phyloP scores from a whole-genome alignment of 202 grass and related monocot species.

The Musa balbisiana region DNA sequence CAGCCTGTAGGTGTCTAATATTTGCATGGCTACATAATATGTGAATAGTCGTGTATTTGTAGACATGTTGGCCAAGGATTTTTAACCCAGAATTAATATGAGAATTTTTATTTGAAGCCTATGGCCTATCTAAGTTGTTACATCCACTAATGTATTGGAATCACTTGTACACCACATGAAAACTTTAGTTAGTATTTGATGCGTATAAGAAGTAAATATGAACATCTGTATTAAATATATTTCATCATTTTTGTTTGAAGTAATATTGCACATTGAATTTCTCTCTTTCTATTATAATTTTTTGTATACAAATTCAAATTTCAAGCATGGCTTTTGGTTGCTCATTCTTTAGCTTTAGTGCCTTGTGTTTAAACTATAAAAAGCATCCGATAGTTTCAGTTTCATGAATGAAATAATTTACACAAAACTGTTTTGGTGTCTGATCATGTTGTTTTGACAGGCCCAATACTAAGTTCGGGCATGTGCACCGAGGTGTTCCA shows the following conservation, averaged over 20 bases:
- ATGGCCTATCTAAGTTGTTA: not conserved
- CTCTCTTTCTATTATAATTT: not conserved
- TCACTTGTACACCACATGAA: no score
- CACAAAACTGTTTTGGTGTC: conserved; percentile 3
- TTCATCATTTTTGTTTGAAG: not conserved
- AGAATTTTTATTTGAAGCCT: not conserved
- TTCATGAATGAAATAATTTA: conserved; percentile 20
- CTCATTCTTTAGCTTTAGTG: not conserved
- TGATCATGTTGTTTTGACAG: conserved; percentile 38
- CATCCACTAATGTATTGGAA: no score
- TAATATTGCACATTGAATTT: not conserved
- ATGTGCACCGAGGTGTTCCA: conserved; percentile 97
- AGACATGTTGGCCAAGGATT: no score
- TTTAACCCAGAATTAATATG: no score
- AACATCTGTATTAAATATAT: not conserved
- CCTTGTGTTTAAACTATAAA: not conserved
- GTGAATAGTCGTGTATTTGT: no score
- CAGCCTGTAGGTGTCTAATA: no score
- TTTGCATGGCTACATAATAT: no score
- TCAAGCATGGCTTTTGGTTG: not conserved
- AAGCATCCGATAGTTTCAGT: not conserved
- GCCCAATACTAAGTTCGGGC: conserved; percentile 77
- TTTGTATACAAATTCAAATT: not conserved
- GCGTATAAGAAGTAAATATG: not conserved
- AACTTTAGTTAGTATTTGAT: not conserved